Conservation (phyloP, 345 rosid genomes). For the Barbarea vulgaris region DNA sequence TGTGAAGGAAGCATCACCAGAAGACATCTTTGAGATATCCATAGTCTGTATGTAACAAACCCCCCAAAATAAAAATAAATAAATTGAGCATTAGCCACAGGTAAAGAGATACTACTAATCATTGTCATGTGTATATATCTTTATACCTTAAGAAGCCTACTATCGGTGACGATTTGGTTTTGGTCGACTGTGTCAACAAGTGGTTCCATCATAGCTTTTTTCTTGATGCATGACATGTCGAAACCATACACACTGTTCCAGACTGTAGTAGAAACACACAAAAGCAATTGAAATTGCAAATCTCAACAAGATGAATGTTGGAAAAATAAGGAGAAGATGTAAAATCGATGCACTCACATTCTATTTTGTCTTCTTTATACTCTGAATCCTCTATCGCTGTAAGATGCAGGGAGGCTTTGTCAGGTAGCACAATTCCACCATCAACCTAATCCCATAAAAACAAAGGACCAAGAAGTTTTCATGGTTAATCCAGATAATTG, state of each 20-base stretch:
- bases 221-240: conserved; percentile 98
- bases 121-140: conserved; percentile 19
- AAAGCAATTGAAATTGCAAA: neutral
- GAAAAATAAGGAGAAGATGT: neutral
- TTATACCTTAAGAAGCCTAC: conserved; percentile 80
- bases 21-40: conserved; percentile 94
- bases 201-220: conserved; percentile 94
- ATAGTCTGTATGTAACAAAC: conserved; percentile 73
- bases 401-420: conserved; percentile 84
- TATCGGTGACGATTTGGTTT: conserved; percentile 86
- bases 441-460: conserved; percentile 54
- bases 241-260: conserved; percentile 96
- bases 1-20: conserved; percentile 96
- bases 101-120: conserved; percentile 3
- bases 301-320: neutral
- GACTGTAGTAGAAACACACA: conserved; percentile 50
- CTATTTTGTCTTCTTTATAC: conserved; percentile 94
- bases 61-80: neutral
- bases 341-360: conserved; percentile 55
- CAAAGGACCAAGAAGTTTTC: neutral
- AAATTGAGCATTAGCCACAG: conserved; percentile 18
- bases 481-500: neutral
- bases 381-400: conserved; percentile 97
- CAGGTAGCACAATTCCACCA: conserved; percentile 87
- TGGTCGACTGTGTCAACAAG: conserved; percentile 95